Conservation (phyloP, 306 rosid species). For the Medicago arabica region DNA sequence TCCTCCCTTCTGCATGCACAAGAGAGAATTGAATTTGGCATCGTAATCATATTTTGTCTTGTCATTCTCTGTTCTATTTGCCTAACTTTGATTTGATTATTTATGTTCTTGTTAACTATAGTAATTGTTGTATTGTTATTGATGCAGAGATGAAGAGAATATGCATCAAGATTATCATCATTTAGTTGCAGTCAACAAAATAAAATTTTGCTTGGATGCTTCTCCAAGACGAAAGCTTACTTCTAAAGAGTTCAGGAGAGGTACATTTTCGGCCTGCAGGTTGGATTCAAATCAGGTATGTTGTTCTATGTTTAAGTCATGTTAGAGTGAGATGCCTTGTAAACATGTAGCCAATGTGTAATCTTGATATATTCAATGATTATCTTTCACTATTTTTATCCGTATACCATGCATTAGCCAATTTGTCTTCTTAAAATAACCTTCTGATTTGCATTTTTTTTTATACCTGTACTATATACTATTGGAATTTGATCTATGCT, state of each 20-base stretch:
- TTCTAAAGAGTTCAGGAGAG: constrained; percentile 62
- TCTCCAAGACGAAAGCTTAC: constrained; percentile 69
- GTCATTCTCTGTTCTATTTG: constrained; percentile 31
- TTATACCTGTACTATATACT: constrained; percentile 7
- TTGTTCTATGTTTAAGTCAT: background rate
- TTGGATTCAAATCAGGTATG: constrained; percentile 80
- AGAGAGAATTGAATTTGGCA: constrained; percentile 61
- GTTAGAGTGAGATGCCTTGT: background rate
- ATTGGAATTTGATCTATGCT: constrained; percentile 45
- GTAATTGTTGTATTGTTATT: constrained; percentile 29
- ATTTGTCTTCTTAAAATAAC: background rate
- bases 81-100: constrained; percentile 32
- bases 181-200: constrained; percentile 55
- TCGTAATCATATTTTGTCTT: constrained; percentile 55
- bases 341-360: background rate
- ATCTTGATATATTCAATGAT: background rate
- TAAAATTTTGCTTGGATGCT: constrained; percentile 77
- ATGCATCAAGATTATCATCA: constrained; percentile 49
- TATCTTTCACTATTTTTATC: constrained; percentile 13
- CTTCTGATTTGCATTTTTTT: constrained; percentile 5
- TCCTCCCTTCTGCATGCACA: constrained; percentile 70
- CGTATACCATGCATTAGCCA: background rate
- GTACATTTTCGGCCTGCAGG: constrained; percentile 73
- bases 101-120: constrained; percentile 15
- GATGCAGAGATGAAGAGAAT: constrained; percentile 58